Base-by-base conservation (phyloP, 345 rosid genomes). In the Hibiscus tridactylites region DNA sequence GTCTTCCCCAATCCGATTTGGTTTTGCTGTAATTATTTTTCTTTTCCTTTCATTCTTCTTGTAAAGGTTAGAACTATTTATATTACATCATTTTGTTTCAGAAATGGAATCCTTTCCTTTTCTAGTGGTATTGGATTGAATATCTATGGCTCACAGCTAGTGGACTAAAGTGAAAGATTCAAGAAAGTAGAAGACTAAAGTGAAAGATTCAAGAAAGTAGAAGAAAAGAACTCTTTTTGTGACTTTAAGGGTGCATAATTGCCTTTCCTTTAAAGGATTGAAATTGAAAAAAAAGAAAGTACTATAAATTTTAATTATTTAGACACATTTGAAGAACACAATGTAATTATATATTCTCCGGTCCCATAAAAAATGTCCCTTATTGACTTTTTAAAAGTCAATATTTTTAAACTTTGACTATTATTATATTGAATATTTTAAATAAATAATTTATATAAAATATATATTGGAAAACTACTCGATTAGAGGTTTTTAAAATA, bases 21-120 rank as follows among this genome's bases (percentile, higher is more conserved):
- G 69, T 54, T 59, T 78, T 26, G 61, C 65, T 73, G 26, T 77
- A 13, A 73, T 29, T 33, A 58, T 75, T 50, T 71, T 78, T 71
- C 19, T 77, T 65, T 46, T 78, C 64, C 60, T 74, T 31, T 61
- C 57, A 58, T 13, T 56, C 42, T 49, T 24, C 44, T 62, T 69
- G 60, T 46, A 46, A 46, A 67, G 56, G 49, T 13, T 49, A 59
- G 15, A 61, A 19, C 54, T 73, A 52, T 31, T 68, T 53, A 1
- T 11, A 37, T 66, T 54, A 31, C 13, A 24, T 57, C 39, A 58
- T 47, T 15, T 56, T 66, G 15, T 26, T 71, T 26, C 46, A 61
- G 71, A 61, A 76, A 74, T 64, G 73, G 71, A 76, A 71, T 7
- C 65, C 10, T 50, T 52, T 58, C 16, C 65, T 9, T 50, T 44